Percentiles rank a stretch among this genome's conserved stretches.
These are phyloP conservation scores for Carallia pectinifolia DNA, from an alignment of 345 rosid genomes.

Conservation along the genomic window DNA sequence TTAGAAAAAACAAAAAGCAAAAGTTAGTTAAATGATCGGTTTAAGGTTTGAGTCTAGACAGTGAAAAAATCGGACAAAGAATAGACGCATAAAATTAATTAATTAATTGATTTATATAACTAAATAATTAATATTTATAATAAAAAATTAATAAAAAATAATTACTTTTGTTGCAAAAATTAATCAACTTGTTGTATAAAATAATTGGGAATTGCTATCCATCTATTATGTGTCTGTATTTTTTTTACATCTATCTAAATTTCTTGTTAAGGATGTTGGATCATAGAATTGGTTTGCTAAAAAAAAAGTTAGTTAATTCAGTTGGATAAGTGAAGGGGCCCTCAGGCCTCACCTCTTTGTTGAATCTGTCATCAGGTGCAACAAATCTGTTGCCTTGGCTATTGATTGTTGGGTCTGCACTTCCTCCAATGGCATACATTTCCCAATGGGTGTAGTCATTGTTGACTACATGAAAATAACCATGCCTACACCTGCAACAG, in stretches of 20 bases:
- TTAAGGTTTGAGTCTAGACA: background rate
- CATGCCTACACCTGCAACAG: constrained; percentile 28
- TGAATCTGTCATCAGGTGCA: constrained; percentile 25
- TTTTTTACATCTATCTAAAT: no score
- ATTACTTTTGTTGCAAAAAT: no score
- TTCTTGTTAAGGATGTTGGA: background rate
- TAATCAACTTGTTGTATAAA: no score
- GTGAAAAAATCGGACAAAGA: no score
- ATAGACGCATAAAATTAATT: no score
- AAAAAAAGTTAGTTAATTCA: constrained; percentile 19
- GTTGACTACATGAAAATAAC: constrained; percentile 35
- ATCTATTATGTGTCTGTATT: no score
- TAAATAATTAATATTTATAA: no score
- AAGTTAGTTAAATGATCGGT: no score
- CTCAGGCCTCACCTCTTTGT: constrained; percentile 18
- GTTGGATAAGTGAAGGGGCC: background rate
- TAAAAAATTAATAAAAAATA: no score
- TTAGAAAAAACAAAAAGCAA: background rate
- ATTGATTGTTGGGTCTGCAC: constrained; percentile 28
- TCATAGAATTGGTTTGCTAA: background rate
- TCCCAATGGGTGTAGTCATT: constrained; percentile 35
- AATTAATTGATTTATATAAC: no score
- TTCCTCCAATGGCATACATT: constrained; percentile 37
- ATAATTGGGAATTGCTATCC: no score
- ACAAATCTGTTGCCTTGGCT: constrained; percentile 34